These are phyloP conservation scores for Pythium graminicola DNA, from an alignment of 352 stramenopile species.

Conservation along the genomic window DNA sequence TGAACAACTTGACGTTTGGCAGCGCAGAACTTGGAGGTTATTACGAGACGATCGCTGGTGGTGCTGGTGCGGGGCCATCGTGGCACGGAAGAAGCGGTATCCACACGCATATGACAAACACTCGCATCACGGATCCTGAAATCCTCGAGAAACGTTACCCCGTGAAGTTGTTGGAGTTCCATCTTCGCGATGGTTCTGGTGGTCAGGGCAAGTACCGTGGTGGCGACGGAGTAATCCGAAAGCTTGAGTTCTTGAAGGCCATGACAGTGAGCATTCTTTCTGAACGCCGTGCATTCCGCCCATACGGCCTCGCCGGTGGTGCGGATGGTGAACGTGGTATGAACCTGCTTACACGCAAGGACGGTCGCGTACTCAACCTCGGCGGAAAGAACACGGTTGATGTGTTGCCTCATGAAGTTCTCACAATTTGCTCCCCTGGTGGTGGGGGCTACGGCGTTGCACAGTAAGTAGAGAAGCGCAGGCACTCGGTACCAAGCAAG, in stretches of 20 bases:
- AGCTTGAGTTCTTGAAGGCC: conserved; percentile 92
- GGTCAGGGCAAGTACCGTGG: conserved; percentile 87
- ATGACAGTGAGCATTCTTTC: conserved; percentile 97
- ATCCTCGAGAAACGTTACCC: conserved; percentile 97
- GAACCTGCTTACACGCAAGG: conserved; percentile 86
- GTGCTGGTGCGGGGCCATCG: conserved; percentile 92
- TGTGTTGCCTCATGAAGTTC: conserved; percentile 87
- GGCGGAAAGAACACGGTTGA: conserved; percentile 94
- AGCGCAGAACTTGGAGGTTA: conserved; percentile 93
- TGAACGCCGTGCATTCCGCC: conserved; percentile 92
- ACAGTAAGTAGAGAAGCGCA: conserved; percentile 7
- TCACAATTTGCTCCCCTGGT: conserved; percentile 95
- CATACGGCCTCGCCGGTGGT: conserved; percentile 94
- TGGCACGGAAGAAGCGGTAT: conserved; percentile 96
- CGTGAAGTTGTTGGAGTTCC: conserved; percentile 81
- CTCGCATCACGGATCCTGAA: conserved; percentile 98
- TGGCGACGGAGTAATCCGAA: conserved; percentile 94
- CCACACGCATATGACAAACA: conserved; percentile 99
- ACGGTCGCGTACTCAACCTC: conserved; percentile 66
- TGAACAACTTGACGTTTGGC: conserved; percentile 99
- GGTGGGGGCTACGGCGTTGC: conserved; percentile 90
- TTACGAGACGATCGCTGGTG: conserved; percentile 99
- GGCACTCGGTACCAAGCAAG: not conserved
- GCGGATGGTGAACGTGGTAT: conserved; percentile 85
- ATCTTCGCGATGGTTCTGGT: conserved; percentile 83